A percentile compares a stretch with the other conserved stretches of the same genome.
Evolutionary conservation across 345 rosid species (phyloP).

Genomic region (Bruguiera parviflora): DNA sequence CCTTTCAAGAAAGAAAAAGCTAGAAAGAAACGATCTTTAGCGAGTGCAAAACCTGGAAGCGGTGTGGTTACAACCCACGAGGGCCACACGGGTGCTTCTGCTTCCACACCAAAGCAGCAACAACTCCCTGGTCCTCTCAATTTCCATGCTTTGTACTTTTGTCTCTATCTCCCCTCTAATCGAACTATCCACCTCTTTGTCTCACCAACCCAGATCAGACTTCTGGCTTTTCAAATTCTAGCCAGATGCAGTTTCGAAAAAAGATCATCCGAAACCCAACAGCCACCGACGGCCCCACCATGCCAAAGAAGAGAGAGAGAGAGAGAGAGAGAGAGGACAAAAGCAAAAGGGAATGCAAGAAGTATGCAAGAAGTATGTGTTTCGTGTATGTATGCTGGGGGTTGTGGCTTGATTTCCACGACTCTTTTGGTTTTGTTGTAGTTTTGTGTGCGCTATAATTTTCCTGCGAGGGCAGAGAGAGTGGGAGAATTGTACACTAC

Average conservation of each 20-base stretch:
- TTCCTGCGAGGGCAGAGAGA: no score
- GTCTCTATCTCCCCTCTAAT: background rate
- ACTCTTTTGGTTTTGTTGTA: no score
- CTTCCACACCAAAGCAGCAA: slow-evolving; percentile 39
- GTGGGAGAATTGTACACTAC: no score
- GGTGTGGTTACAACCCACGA: slow-evolving; percentile 68
- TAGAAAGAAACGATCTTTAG: slow-evolving; percentile 20
- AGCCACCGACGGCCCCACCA: no score
- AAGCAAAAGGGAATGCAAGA: background rate
- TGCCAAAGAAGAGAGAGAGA: no score
- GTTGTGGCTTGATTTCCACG: no score
- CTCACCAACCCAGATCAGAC: slow-evolving; percentile 7
- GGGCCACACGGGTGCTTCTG: slow-evolving; percentile 38
- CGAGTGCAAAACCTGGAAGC: slow-evolving; percentile 60
- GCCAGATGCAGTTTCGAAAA: background rate
- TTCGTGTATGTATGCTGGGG: no score
- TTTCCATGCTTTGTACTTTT: slow-evolving; percentile 29
- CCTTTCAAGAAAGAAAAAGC: slow-evolving; percentile 7
- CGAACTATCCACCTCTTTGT: background rate
- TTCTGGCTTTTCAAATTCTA: slow-evolving; percentile 3
- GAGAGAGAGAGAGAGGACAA: no score
- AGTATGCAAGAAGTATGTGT: background rate
- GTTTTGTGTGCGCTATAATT: no score
- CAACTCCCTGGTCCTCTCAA: slow-evolving; percentile 40
- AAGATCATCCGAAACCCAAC: no score